Conservation (phyloP, 768 basidiomycete genomes). For the Dentipellis fragilis region DNA sequence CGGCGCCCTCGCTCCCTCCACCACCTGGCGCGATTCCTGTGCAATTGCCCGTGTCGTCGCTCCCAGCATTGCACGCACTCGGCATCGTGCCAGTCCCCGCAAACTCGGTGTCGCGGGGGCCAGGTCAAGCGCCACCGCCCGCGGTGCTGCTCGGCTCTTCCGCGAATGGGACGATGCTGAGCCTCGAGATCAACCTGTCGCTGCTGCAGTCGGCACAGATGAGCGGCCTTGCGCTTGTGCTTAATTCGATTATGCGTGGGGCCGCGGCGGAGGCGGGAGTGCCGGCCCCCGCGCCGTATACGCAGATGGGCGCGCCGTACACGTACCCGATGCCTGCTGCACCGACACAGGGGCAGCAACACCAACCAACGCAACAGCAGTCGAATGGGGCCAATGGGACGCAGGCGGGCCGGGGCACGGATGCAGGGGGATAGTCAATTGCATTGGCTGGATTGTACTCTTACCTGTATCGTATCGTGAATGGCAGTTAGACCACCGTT, state of each 20-base stretch:
- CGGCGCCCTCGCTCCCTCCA: constrained; percentile 22
- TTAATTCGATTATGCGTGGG: constrained; percentile 60
- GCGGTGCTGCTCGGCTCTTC: constrained; percentile 69
- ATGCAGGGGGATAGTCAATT: no score
- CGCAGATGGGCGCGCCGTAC: constrained; percentile 13
- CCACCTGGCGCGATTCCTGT: constrained; percentile 39
- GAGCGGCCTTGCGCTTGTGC: constrained; percentile 60
- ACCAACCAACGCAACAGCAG: not conserved
- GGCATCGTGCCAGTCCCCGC: constrained; percentile 67
- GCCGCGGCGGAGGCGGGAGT: constrained; percentile 22
- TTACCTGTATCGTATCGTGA: no score
- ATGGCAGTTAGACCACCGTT: no score
- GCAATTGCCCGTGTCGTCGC: constrained; percentile 53
- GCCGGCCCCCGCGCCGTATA: constrained; percentile 8
- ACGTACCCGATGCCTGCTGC: constrained; percentile 5
- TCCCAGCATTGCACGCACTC: constrained; percentile 52
- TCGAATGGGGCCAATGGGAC: no score
- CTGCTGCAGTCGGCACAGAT: constrained; percentile 66
- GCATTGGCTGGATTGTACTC: no score
- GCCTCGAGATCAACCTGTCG: constrained; percentile 71
- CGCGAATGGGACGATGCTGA: constrained; percentile 61
- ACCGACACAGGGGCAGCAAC: not conserved
- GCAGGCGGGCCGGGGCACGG: no score
- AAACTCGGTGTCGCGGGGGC: constrained; percentile 32
- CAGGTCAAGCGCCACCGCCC: constrained; percentile 56